These are phyloP conservation scores for Microcyclosporella mali DNA, from an alignment of 2,329 filamentous ascomycete genomes.

Conservation along the genomic window DNA sequence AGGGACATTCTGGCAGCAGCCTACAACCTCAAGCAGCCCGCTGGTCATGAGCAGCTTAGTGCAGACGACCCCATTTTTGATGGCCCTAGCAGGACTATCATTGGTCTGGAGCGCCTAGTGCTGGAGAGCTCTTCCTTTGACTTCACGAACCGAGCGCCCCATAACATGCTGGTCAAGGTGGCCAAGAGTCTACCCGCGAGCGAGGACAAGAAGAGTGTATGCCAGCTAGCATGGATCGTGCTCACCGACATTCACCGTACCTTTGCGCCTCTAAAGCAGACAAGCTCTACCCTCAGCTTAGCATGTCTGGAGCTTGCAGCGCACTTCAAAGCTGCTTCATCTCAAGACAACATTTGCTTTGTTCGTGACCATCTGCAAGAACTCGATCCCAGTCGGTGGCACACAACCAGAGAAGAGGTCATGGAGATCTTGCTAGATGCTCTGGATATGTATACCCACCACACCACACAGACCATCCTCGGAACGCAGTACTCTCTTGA, in stretches of 20 bases:
- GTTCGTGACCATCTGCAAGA: constrained; percentile 30
- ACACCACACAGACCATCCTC: constrained; percentile 66
- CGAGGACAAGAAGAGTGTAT: constrained; percentile 38
- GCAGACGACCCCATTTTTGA: constrained; percentile 85
- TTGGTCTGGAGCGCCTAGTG: constrained; percentile 85
- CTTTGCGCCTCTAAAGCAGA: constrained; percentile 85
- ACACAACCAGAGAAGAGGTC: constrained; percentile 40
- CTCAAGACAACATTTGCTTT: constrained; percentile 13
- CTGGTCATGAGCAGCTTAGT: constrained; percentile 58
- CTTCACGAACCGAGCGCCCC: constrained; percentile 81
- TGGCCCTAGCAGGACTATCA: constrained; percentile 67
- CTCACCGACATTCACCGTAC: constrained; percentile 88
- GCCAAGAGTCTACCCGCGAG: constrained; percentile 34
- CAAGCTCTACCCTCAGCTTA: constrained; percentile 76
- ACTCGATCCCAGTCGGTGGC: constrained; percentile 43
- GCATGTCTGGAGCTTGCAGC: constrained; percentile 75
- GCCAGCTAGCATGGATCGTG: constrained; percentile 68
- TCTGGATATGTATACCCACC: constrained; percentile 85
- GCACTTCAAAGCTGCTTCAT: constrained; percentile 45
- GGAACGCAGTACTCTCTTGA: constrained; percentile 68
- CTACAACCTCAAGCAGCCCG: constrained; percentile 70
- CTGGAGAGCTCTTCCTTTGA: constrained; percentile 91
- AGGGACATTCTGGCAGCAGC: constrained; percentile 85
- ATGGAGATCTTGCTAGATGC: constrained; percentile 83
- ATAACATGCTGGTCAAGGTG: constrained; percentile 78